phyloP scores from a whole-genome alignment of 1,284 basidiomycete species.

The Ustilago tritici region DNA sequence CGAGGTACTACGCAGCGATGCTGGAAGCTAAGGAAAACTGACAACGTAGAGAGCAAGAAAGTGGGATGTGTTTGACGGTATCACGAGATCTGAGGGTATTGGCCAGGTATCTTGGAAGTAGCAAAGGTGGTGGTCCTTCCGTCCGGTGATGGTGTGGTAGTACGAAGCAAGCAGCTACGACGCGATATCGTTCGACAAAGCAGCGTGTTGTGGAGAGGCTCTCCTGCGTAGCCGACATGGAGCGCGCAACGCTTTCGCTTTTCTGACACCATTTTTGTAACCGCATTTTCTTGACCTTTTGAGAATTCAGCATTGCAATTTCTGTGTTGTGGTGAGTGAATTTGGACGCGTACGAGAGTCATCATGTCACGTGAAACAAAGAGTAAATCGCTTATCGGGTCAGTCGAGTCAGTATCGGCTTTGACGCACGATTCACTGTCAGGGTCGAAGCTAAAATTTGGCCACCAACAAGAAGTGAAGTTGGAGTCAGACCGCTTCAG shows the following conservation, averaged over 20 bases:
- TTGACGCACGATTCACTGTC: not conserved
- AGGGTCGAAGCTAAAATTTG: slow-evolving; percentile 21
- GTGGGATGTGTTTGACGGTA: not conserved
- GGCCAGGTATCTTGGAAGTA: slow-evolving; percentile 14
- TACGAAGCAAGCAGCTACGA: not conserved
- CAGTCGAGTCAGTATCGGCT: slow-evolving; percentile 30
- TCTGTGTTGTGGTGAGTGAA: slow-evolving; percentile 5
- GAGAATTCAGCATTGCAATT: not conserved
- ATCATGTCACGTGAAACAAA: slow-evolving; percentile 17
- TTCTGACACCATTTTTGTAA: slow-evolving; percentile 12
- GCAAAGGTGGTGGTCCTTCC: not conserved
- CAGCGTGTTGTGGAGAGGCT: not conserved
- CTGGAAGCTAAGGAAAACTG: not conserved
- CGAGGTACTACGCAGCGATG: not conserved
- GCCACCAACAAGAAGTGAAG: slow-evolving; percentile 10
- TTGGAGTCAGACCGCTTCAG: slow-evolving; percentile 7
- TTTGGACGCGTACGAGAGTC: slow-evolving; percentile 22
- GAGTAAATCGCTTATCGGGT: not conserved
- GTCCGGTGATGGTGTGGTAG: not conserved
- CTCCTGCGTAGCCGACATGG: not conserved
- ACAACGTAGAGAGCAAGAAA: not conserved
- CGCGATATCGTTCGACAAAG: not conserved
- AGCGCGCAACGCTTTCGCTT: slow-evolving; percentile 7
- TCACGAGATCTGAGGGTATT: slow-evolving; percentile 13
- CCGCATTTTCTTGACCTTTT: slow-evolving; percentile 8